Evolutionary conservation across 2,329 filamentous ascomycete genomes (phyloP).

Genomic region (Trichoderma asperellum): DNA sequence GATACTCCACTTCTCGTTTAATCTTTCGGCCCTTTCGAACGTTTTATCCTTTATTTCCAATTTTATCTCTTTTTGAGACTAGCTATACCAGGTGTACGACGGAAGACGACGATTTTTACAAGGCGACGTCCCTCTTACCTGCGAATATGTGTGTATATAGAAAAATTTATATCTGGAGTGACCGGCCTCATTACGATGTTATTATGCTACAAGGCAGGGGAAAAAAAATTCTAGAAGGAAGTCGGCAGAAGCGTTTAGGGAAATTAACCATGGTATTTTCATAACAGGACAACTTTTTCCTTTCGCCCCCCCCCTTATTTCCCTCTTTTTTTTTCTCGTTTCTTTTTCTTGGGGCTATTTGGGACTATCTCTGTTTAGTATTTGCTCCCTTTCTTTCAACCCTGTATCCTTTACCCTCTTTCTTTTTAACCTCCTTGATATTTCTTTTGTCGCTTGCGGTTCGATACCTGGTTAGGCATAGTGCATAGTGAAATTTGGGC

Average conservation of each 20-base stretch:
- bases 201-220: conserved; percentile 21
- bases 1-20: conserved; percentile 16
- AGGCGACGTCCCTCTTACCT: neutral
- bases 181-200: conserved; percentile 22
- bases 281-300: neutral
- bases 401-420: neutral
- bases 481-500: conserved; percentile 5
- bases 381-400: neutral
- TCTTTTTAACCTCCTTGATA: neutral
- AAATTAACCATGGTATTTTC: conserved; percentile 10
- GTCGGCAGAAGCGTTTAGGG: conserved; percentile 14
- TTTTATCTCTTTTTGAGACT: neutral
- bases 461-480: conserved; percentile 27
- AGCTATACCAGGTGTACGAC: conserved; percentile 11
- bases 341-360: neutral
- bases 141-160: conserved; percentile 25
- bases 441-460: conserved; percentile 15
- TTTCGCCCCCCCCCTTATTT: neutral
- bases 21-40: neutral
- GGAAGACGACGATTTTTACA: conserved; percentile 3
- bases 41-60: neutral
- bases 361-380: neutral
- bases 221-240: conserved; percentile 25
- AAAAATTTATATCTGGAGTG: conserved; percentile 6
- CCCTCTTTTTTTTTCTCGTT: neutral